These are phyloP conservation scores for Kwoniella shivajii DNA, from an alignment of 1,284 basidiomycete species.

Conservation along the genomic window DNA sequence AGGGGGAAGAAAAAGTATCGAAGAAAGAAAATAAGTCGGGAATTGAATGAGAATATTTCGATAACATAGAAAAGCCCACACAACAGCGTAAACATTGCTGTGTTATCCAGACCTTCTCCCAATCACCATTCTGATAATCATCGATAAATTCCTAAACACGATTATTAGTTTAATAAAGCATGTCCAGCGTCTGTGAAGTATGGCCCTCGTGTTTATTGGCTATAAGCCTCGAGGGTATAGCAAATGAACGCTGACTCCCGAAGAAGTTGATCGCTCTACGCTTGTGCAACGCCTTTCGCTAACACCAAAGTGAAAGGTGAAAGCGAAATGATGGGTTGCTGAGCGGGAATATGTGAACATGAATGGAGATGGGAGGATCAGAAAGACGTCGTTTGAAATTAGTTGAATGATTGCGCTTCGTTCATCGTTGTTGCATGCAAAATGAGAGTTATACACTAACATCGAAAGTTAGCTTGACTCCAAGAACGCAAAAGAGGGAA, in stretches of 20 bases:
- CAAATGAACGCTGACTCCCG: constrained; percentile 41
- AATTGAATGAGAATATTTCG: constrained; percentile 1
- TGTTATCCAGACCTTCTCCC: constrained; percentile 9
- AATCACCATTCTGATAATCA: not conserved
- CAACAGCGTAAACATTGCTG: constrained; percentile 4
- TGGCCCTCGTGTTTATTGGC: constrained; percentile 27
- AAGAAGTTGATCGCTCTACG: constrained; percentile 25
- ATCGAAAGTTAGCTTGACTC: not conserved
- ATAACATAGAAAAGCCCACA: constrained; percentile 10
- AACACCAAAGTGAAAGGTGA: constrained; percentile 28
- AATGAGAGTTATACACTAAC: constrained; percentile 10
- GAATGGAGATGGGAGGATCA: constrained; percentile 4
- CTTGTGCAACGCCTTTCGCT: constrained; percentile 22
- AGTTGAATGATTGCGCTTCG: not conserved
- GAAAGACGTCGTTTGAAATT: not conserved
- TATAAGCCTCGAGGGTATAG: constrained; percentile 29
- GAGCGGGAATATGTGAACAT: constrained; percentile 21
- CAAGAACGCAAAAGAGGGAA: not conserved
- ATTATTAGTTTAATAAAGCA: constrained; percentile 5
- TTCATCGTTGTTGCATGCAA: constrained; percentile 17
- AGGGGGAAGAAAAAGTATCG: not conserved
- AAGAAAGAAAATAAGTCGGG: constrained; percentile 3
- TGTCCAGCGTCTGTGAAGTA: constrained; percentile 54
- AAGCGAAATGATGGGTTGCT: constrained; percentile 28
- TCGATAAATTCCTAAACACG: not conserved